Conservation (phyloP, 164 flowering plant species). For the Protea cynaroides region DNA sequence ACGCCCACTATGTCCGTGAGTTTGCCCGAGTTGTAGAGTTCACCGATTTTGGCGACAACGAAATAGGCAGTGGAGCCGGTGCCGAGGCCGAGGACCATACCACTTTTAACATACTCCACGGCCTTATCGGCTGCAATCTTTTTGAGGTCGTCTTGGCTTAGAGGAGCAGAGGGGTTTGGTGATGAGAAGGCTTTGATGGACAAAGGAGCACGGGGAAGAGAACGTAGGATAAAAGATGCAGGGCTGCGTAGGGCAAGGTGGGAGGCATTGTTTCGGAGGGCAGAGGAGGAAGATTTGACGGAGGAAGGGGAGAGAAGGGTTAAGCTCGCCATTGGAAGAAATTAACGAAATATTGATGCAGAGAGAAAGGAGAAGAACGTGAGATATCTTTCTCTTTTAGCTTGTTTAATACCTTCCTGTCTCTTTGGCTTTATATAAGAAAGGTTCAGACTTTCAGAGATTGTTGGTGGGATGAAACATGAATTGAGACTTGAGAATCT, state of each 20-base stretch:
- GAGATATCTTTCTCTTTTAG: too few species aligned
- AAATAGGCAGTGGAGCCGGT: constrained; percentile 93
- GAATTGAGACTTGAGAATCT: too few species aligned
- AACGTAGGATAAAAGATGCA: constrained; percentile 1
- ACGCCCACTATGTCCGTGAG: constrained; percentile 46
- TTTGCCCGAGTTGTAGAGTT: constrained; percentile 42
- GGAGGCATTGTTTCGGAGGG: constrained; percentile 12
- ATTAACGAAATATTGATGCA: too few species aligned
- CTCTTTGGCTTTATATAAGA: too few species aligned
- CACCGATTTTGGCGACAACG: constrained; percentile 66
- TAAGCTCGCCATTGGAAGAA: constrained; percentile 33
- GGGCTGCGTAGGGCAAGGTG: constrained; percentile 26
- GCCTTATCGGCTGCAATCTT: constrained; percentile 84
- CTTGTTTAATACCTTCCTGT: too few species aligned
- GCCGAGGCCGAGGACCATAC: constrained; percentile 89
- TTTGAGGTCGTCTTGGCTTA: constrained; percentile 79
- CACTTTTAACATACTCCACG: constrained; percentile 63
- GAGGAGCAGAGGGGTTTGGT: constrained; percentile 26
- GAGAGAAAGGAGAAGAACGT: too few species aligned
- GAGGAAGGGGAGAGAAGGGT: constrained; percentile 18
- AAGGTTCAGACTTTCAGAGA: too few species aligned
- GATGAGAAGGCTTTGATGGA: constrained; percentile 42
- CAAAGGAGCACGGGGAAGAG: constrained; percentile 9
- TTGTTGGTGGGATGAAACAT: too few species aligned
- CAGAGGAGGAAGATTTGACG: constrained; percentile 15